Conservation (phyloP, 2,329 filamentous ascomycete species). For the Cladophialophora chaetospira region DNA sequence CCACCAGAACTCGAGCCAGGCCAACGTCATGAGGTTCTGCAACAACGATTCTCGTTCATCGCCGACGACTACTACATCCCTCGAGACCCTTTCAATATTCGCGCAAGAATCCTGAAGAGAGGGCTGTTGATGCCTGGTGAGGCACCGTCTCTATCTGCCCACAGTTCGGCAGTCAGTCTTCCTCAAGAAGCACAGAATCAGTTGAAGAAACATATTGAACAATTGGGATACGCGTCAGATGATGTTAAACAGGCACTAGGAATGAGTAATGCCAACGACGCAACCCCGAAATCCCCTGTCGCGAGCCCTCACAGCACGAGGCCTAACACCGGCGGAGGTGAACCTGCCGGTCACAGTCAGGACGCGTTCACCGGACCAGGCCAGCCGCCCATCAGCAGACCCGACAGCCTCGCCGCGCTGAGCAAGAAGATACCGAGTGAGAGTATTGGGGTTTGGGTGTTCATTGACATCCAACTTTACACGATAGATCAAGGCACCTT, state of each 20-base stretch:
- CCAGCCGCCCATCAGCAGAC: slow-evolving; percentile 25
- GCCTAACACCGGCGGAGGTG: slow-evolving; percentile 24
- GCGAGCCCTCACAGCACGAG: slow-evolving; percentile 21
- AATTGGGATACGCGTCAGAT: slow-evolving; percentile 32
- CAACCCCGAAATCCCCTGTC: slow-evolving; percentile 22
- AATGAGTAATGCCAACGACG: slow-evolving; percentile 22
- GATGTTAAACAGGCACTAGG: slow-evolving; percentile 32
- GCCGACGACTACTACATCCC: slow-evolving; percentile 75
- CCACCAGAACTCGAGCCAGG: slow-evolving; percentile 39
- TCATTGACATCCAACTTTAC: slow-evolving; percentile 95
- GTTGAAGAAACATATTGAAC: slow-evolving; percentile 34
- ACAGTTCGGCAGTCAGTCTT: slow-evolving; percentile 44
- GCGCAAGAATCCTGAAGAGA: slow-evolving; percentile 82
- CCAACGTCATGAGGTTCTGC: slow-evolving; percentile 40
- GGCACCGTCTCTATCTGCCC: slow-evolving; percentile 52
- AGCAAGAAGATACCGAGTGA: slow-evolving; percentile 31
- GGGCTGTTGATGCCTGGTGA: slow-evolving; percentile 64
- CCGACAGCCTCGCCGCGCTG: slow-evolving; percentile 27
- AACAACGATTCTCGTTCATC: slow-evolving; percentile 48
- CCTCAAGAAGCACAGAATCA: slow-evolving; percentile 35
- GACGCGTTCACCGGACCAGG: slow-evolving; percentile 36
- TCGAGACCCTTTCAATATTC: slow-evolving; percentile 92
- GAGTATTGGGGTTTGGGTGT: slow-evolving; percentile 72
- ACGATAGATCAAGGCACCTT: slow-evolving; percentile 90
- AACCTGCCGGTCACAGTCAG: slow-evolving; percentile 19